phyloP scores from a whole-genome alignment of 192 early-diverging fungal species.

The Allomyces macrogynus region DNA sequence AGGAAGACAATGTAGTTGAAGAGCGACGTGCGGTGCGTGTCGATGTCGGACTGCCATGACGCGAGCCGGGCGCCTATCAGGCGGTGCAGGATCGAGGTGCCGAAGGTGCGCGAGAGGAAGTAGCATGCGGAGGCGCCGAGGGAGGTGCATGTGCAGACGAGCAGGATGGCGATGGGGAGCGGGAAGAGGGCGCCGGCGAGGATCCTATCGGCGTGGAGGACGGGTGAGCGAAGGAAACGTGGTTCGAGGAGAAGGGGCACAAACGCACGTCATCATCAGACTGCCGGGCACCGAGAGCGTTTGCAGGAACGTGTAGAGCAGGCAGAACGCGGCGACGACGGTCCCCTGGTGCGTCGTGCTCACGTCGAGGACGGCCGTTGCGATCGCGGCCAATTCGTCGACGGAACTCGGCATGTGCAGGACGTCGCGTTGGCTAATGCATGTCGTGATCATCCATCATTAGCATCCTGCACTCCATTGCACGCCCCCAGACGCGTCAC shows the following conservation, averaged over 20 bases:
- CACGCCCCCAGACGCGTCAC: no score
- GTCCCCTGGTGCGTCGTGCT: not conserved
- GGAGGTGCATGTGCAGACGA: not conserved
- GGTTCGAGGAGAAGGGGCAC: not conserved
- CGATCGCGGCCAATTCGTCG: not conserved
- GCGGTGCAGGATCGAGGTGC: not conserved
- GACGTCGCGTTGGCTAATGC: not conserved
- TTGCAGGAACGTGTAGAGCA: not conserved
- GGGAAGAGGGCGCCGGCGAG: not conserved
- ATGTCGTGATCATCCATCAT: no score
- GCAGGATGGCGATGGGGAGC: not conserved
- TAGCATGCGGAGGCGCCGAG: not conserved
- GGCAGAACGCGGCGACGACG: not conserved
- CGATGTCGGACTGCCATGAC: not conserved
- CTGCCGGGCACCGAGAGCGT: not conserved
- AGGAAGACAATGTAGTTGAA: not conserved
- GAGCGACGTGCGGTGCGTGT: not conserved
- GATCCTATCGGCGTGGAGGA: not conserved
- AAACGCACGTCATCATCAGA: not conserved
- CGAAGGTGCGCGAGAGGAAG: not conserved
- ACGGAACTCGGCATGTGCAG: not conserved
- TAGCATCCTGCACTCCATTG: no score
- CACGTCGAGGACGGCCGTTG: not conserved
- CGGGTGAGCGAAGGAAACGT: not conserved
- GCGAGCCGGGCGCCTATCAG: not conserved